Percentiles rank a stretch among this genome's conserved stretches.
Evolutionary conservation across 148 eudicot species (phyloP).

Genomic region (Euryodendron excelsum): DNA sequence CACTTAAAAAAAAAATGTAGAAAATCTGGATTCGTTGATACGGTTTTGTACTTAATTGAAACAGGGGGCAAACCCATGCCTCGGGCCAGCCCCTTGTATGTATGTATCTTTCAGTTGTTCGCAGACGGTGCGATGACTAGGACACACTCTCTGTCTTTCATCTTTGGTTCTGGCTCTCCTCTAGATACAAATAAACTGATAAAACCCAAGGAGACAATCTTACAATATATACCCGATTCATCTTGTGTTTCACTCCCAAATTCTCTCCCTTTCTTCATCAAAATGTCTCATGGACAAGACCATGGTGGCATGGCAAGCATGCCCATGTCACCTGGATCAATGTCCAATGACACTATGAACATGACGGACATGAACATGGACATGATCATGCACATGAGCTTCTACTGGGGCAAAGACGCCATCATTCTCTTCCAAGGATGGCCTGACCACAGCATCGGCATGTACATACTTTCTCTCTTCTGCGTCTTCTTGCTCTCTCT

Average conservation of each 20-base stretch:
- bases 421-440: constrained; percentile 32
- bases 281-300: constrained; percentile 14
- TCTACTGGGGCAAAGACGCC: constrained; percentile 43
- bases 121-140: too few relatives aligned
- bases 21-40: too few relatives aligned
- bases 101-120: too few relatives aligned
- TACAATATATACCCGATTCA: neutral
- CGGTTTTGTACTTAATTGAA: too few relatives aligned
- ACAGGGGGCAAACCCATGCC: too few relatives aligned
- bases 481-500: constrained; percentile 29
- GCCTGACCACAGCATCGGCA: constrained; percentile 32
- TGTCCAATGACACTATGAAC: constrained; percentile 2
- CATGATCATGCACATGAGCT: constrained; percentile 40
- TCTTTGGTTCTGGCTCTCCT: too few relatives aligned
- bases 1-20: too few relatives aligned
- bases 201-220: too few relatives aligned
- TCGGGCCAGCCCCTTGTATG: too few relatives aligned
- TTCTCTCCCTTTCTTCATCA: neutral
- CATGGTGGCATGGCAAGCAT: constrained; percentile 22
- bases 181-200: too few relatives aligned
- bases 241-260: neutral
- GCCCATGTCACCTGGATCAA: constrained; percentile 17
- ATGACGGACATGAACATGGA: constrained; percentile 11
- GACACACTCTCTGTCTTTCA: too few relatives aligned
- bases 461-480: constrained; percentile 32